Percentiles rank a stretch among this genome's conserved stretches.
Evolutionary conservation across 805 yeast species (phyloP).

Genomic region (Hermanozyma aechmeae): DNA sequence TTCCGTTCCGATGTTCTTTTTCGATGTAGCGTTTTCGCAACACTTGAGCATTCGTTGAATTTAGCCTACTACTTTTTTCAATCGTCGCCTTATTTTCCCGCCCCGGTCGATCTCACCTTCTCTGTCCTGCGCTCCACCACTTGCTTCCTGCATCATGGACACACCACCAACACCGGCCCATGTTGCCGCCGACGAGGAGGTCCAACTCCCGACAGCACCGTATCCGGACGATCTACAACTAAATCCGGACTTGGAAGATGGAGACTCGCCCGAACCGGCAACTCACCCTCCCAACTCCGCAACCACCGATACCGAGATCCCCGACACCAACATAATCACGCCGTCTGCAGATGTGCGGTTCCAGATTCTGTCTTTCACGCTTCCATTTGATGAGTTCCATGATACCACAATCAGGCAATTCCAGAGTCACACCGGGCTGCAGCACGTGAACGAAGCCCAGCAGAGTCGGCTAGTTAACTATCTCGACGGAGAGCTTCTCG

Average conservation of each 20-base stretch:
- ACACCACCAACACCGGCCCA: slow-evolving; percentile 28
- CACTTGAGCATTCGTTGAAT: neutral
- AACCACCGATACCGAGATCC: slow-evolving; percentile 1
- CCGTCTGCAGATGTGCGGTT: slow-evolving; percentile 7
- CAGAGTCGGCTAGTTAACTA: slow-evolving; percentile 36
- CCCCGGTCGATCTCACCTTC: neutral
- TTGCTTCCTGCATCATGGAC: slow-evolving; percentile 2
- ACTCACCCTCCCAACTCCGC: neutral
- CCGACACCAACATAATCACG: slow-evolving; percentile 1
- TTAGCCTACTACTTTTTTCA: neutral
- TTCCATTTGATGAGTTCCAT: slow-evolving; percentile 20
- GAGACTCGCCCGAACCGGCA: slow-evolving; percentile 4
- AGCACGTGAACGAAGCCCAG: slow-evolving; percentile 21
- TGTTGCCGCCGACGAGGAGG: slow-evolving; percentile 26
- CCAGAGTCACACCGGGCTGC: slow-evolving; percentile 1
- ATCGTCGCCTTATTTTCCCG: neutral
- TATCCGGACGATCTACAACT: slow-evolving; percentile 21
- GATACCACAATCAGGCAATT: slow-evolving; percentile 8
- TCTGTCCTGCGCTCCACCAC: neutral
- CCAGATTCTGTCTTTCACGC: no score
- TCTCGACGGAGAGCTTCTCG: slow-evolving; percentile 7
- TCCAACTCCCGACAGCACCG: slow-evolving; percentile 16
- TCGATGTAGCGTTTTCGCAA: neutral
- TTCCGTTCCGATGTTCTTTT: neutral
- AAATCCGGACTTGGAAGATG: slow-evolving; percentile 30